Conservation (phyloP, 352 stramenopile species). For the Pythium myriotylum region DNA sequence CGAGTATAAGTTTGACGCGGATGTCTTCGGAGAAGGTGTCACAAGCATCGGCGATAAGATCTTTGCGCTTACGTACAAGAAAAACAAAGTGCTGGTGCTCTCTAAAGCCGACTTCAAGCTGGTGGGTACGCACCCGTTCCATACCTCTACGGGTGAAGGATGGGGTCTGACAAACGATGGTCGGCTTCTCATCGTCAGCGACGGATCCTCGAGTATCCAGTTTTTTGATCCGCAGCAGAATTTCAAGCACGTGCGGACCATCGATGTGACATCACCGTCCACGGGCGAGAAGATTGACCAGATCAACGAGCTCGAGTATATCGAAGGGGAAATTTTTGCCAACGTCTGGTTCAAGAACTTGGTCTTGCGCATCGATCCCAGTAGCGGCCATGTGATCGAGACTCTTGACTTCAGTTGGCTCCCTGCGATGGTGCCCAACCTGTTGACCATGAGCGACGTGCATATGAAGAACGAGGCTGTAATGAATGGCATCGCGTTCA, state of each 20-base stretch:
- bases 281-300: slow-evolving; percentile 43
- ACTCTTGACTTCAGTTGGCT: slow-evolving; percentile 73
- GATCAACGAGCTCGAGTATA: slow-evolving; percentile 89
- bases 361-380: slow-evolving; percentile 77
- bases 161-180: slow-evolving; percentile 89
- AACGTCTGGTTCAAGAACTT: slow-evolving; percentile 87
- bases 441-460: slow-evolving; percentile 29
- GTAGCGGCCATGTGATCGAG: slow-evolving; percentile 68
- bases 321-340: slow-evolving; percentile 79
- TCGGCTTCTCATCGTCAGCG: slow-evolving; percentile 81
- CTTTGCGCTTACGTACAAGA: slow-evolving; percentile 85
- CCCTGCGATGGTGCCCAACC: slow-evolving; percentile 47
- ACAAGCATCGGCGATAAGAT: slow-evolving; percentile 71
- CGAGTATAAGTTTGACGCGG: slow-evolving; percentile 58
- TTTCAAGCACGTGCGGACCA: slow-evolving; percentile 56
- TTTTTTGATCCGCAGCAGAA: slow-evolving; percentile 75
- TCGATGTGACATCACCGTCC: slow-evolving; percentile 42
- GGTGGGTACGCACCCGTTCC: slow-evolving; percentile 52
- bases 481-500: slow-evolving; percentile 90
- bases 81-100: slow-evolving; percentile 61
- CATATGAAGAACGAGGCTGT: slow-evolving; percentile 62
- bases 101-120: slow-evolving; percentile 60
- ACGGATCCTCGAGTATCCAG: slow-evolving; percentile 74
- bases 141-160: slow-evolving; percentile 82
- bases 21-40: slow-evolving; percentile 84